These are phyloP conservation scores for Grosmannia serpens DNA, from an alignment of 2,329 filamentous ascomycete genomes.

Conservation along the genomic window DNA sequence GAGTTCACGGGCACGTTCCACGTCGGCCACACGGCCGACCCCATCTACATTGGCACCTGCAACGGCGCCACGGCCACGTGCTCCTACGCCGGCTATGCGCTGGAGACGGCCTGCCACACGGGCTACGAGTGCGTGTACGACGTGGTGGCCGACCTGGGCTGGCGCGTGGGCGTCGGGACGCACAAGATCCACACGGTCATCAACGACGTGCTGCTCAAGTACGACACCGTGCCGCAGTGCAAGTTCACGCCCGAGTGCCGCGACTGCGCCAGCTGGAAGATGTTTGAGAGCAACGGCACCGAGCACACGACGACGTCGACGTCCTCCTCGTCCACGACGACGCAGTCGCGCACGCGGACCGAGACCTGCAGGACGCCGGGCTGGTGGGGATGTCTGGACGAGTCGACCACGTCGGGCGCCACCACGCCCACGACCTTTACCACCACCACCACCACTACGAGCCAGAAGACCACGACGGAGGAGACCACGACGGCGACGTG, in stretches of 20 bases:
- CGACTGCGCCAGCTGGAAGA: slow-evolving; percentile 90
- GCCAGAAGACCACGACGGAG: slow-evolving; percentile 14
- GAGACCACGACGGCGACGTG: slow-evolving; percentile 14
- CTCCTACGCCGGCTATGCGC: slow-evolving; percentile 82
- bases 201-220: slow-evolving; percentile 71
- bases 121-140: slow-evolving; percentile 86
- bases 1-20: slow-evolving; percentile 71
- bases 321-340: slow-evolving; percentile 40
- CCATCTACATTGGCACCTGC: slow-evolving; percentile 83
- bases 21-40: slow-evolving; percentile 92
- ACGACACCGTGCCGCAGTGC: slow-evolving; percentile 71
- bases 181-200: slow-evolving; percentile 88
- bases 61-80: slow-evolving; percentile 83
- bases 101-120: slow-evolving; percentile 88
- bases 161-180: slow-evolving; percentile 81
- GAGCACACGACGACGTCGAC: slow-evolving; percentile 54
- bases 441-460: slow-evolving; percentile 6
- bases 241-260: slow-evolving; percentile 66
- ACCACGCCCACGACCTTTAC: slow-evolving; percentile 27
- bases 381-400: slow-evolving; percentile 76
- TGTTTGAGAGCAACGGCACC: slow-evolving; percentile 84
- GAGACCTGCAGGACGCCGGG: slow-evolving; percentile 79
- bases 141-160: slow-evolving; percentile 81
- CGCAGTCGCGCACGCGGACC: slow-evolving; percentile 53
- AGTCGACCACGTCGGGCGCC: slow-evolving; percentile 39